Conservation (phyloP, 306 rosid genomes). For the Quercus parvula region DNA sequence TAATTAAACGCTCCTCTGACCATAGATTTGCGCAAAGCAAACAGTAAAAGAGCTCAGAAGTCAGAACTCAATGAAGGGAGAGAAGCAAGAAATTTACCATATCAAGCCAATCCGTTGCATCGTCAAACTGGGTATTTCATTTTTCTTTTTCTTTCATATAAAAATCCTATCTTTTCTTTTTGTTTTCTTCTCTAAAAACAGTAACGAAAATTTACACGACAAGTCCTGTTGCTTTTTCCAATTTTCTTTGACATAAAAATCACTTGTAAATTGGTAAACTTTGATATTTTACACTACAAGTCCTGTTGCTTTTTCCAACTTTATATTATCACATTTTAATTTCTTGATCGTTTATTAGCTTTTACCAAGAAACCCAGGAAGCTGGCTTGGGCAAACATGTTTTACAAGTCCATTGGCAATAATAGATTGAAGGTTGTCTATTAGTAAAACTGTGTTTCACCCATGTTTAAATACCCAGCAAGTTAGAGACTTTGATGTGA, state of each 20-base stretch:
- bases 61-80: conserved; percentile 31
- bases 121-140: conserved; percentile 65
- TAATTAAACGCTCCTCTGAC: too few relatives aligned
- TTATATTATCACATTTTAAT: too few relatives aligned
- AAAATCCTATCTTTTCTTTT: not conserved
- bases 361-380: not conserved
- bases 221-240: too few relatives aligned
- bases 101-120: conserved; percentile 69
- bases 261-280: not conserved
- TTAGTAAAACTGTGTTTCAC: too few relatives aligned
- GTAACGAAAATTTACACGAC: not conserved
- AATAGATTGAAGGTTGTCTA: not conserved
- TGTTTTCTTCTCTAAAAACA: not conserved
- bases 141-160: not conserved
- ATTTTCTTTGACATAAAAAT: not conserved
- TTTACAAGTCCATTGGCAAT: not conserved
- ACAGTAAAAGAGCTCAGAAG: not conserved
- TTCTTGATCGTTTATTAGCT: not conserved
- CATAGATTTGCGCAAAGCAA: not conserved
- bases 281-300: not conserved
- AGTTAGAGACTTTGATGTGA: too few relatives aligned
- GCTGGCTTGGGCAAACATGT: not conserved
- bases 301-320: not conserved
- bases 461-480: too few relatives aligned
- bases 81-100: conserved; percentile 14